Evolutionary conservation across 306 rosid species (phyloP).

Genomic region (Datisca glomerata): DNA sequence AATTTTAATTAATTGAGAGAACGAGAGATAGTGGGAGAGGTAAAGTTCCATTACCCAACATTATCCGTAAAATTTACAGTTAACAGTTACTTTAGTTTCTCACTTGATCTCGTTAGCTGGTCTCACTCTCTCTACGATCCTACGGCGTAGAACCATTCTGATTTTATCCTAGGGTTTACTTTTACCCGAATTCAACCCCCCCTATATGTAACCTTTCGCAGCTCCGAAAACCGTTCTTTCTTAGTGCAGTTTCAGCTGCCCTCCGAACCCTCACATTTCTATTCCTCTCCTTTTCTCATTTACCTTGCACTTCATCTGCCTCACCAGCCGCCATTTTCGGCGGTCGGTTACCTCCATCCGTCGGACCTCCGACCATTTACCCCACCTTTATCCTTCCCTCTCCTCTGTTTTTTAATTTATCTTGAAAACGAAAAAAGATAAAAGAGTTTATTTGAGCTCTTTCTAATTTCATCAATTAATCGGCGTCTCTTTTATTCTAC

Average conservation of each 20-base stretch:
- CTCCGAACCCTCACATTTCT: background rate
- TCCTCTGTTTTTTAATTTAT: background rate
- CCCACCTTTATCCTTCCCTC: conserved; percentile 3
- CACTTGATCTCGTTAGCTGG: conserved; percentile 15
- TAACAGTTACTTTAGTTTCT: conserved; percentile 6
- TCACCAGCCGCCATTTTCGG: conserved; percentile 34
- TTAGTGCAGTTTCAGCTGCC: conserved; percentile 41
- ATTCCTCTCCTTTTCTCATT: background rate
- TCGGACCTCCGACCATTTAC: conserved; percentile 5
- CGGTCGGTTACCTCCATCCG: background rate
- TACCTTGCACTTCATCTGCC: background rate
- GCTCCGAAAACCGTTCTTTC: background rate
- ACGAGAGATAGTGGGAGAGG: too few relatives aligned
- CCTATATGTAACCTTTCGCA: conserved; percentile 15
- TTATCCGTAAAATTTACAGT: conserved; percentile 8
- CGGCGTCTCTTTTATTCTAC: too few relatives aligned
- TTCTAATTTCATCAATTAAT: too few relatives aligned
- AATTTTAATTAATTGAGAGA: too few relatives aligned
- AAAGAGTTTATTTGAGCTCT: too few relatives aligned
- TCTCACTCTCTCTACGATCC: conserved; percentile 19
- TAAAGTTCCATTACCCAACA: too few relatives aligned
- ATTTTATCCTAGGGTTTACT: conserved; percentile 40
- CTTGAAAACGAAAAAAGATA: too few relatives aligned
- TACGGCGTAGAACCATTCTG: conserved; percentile 24
- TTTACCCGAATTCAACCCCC: conserved; percentile 17